Evolutionary conservation across 305 asterid genomes (phyloP).

Genomic region (Fraxinus ornus): DNA sequence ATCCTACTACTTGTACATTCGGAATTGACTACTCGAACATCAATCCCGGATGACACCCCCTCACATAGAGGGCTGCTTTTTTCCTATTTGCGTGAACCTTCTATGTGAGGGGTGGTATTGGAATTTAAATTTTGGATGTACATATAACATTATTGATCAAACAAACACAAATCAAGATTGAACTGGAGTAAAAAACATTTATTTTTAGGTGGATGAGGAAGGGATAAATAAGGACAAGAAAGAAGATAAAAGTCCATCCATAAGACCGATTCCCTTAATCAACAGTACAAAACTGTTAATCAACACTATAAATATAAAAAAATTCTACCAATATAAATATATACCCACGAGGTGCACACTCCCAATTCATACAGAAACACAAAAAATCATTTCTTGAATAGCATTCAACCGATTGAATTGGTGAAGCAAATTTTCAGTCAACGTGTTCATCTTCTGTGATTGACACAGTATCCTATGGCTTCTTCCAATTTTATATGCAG

Average conservation of each 20-base stretch:
- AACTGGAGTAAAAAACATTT: background rate
- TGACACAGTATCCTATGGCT: constrained; percentile 42
- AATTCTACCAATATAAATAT: background rate
- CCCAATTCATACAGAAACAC: background rate
- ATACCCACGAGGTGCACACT: constrained; percentile 28
- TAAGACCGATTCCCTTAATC: background rate
- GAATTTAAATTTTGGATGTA: no score
- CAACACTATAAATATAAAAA: background rate
- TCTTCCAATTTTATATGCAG: constrained; percentile 55
- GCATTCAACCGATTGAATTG: background rate
- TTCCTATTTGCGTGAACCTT: no score
- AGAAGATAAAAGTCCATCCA: background rate
- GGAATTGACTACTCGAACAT: no score
- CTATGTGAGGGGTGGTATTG: no score
- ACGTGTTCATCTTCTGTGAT: background rate
- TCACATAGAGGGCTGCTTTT: no score
- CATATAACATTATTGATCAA: background rate
- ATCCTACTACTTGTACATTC: no score
- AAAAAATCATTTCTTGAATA: background rate
- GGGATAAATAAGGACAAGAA: background rate
- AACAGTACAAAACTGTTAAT: background rate
- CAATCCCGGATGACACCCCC: background rate
- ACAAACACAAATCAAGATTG: background rate
- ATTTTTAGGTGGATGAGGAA: background rate
- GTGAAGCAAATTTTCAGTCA: background rate